phyloP scores from a whole-genome alignment of 345 rosid species.

The Ceriops zippeliana region DNA sequence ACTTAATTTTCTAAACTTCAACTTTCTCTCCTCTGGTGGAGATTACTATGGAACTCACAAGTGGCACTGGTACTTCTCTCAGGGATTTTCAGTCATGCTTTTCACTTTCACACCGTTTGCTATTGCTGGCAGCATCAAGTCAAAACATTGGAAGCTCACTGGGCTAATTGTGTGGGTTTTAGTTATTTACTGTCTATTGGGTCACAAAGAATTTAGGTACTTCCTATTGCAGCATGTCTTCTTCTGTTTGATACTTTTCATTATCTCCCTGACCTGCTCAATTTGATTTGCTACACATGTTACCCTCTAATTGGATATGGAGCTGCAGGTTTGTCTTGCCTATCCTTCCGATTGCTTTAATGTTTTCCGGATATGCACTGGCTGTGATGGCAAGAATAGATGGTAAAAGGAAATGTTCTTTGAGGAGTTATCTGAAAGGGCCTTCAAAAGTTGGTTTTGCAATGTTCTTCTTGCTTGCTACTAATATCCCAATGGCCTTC shows the following conservation, averaged over 20 bases:
- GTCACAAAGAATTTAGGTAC: conserved; percentile 79
- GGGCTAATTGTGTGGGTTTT: conserved; percentile 85
- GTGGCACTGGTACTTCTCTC: conserved; percentile 99
- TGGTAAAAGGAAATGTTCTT: conserved; percentile 38
- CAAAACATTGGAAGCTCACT: conserved; percentile 62
- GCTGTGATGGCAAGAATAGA: conserved; percentile 43
- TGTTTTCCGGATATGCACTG: conserved; percentile 76
- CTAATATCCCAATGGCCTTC: conserved; percentile 84
- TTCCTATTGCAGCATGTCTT: background rate
- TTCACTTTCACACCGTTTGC: conserved; percentile 72
- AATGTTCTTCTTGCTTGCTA: conserved; percentile 64
- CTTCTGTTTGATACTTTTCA: background rate
- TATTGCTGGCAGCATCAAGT: conserved; percentile 55
- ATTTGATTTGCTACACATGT: conserved; percentile 18
- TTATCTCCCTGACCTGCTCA: conserved; percentile 2
- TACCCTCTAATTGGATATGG: conserved; percentile 32
- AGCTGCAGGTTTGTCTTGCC: conserved; percentile 84
- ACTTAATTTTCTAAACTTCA: conserved; percentile 82
- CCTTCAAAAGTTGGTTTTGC: conserved; percentile 43
- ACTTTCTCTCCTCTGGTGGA: conserved; percentile 92
- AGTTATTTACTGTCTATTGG: conserved; percentile 67
- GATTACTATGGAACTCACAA: conserved; percentile 94
- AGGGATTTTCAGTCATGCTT: conserved; percentile 82
- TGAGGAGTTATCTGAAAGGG: conserved; percentile 30
- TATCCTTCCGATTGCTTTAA: conserved; percentile 84